Percentiles rank a stretch among this genome's conserved stretches.
Evolutionary conservation across 192 early-diverging fungal genomes (phyloP).

Genomic region (Lunasporangiospora selenospora): DNA sequence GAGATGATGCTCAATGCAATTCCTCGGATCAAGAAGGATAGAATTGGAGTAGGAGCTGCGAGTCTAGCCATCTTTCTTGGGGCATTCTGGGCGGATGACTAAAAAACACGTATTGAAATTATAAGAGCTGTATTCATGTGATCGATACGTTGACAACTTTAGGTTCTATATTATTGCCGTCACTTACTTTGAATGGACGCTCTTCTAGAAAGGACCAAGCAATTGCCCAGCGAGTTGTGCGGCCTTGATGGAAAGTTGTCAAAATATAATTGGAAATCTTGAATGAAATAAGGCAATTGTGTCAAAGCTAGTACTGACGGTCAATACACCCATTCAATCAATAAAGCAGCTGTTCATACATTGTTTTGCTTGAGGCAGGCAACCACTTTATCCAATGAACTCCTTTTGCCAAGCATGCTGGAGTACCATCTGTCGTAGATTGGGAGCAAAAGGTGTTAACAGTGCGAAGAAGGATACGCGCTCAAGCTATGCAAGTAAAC

Average conservation of each 20-base stretch:
- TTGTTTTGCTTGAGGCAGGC: constrained; percentile 49
- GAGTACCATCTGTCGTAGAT: constrained; percentile 72
- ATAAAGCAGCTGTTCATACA: constrained; percentile 25
- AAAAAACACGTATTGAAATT: not conserved
- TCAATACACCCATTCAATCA: not conserved
- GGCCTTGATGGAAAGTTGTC: constrained; percentile 62
- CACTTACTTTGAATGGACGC: constrained; percentile 37
- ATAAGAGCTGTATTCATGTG: too few species aligned
- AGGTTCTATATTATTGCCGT: too few species aligned
- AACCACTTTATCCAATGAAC: constrained; percentile 53
- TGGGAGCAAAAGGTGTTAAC: not conserved
- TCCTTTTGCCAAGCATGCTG: constrained; percentile 75
- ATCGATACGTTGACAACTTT: too few species aligned
- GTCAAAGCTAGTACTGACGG: not conserved
- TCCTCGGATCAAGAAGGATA: constrained; percentile 3
- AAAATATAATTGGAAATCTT: constrained; percentile 61
- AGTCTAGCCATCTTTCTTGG: constrained; percentile 33
- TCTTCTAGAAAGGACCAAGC: constrained; percentile 61
- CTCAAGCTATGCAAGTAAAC: constrained; percentile 6
- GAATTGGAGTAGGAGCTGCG: constrained; percentile 11
- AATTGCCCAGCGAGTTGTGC: constrained; percentile 60
- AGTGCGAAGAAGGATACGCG: not conserved
- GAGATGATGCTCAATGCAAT: not conserved
- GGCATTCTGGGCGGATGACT: constrained; percentile 13
- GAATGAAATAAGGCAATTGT: not conserved